Percentiles rank a stretch among this genome's conserved stretches.
phyloP scores from a whole-genome alignment of 306 rosid genomes.

The Casuarina glauca region DNA sequence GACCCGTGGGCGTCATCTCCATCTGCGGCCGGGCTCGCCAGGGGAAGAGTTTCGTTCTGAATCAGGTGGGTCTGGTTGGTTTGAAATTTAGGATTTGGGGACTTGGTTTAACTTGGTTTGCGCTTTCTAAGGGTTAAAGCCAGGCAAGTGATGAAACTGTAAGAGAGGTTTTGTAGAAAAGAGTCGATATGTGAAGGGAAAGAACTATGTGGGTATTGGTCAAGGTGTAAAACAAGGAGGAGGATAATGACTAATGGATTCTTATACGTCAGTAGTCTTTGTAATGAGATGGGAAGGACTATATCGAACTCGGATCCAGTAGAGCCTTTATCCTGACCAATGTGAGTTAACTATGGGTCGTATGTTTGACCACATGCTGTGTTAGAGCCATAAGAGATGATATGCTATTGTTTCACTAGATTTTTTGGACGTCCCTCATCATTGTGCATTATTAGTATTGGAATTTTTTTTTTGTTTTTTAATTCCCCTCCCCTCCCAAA shows the following conservation, averaged over 20 bases:
- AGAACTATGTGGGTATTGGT: not conserved
- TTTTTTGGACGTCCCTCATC: not conserved
- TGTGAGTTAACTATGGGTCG: not conserved
- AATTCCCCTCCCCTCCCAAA: no score
- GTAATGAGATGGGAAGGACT: no score
- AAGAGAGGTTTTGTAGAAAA: not conserved
- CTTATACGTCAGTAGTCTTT: not conserved
- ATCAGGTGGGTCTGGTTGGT: slow-evolving; percentile 53
- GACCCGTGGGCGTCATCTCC: slow-evolving; percentile 86
- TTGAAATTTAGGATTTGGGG: slow-evolving; percentile 29
- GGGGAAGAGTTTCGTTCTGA: slow-evolving; percentile 87
- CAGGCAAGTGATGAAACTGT: not conserved
- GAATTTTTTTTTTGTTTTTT: no score
- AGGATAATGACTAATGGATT: not conserved
- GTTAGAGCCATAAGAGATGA: not conserved
- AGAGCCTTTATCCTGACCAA: no score
- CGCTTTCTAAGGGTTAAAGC: not conserved
- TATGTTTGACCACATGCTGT: not conserved
- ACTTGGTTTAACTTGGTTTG: not conserved
- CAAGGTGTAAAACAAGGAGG: not conserved
- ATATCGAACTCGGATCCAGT: no score
- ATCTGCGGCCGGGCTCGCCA: slow-evolving; percentile 97
- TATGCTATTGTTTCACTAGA: not conserved
- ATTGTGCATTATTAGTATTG: no score
- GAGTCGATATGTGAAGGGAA: not conserved